phyloP scores from a whole-genome alignment of 2,329 filamentous ascomycete genomes.

The Neurospora sp. region DNA sequence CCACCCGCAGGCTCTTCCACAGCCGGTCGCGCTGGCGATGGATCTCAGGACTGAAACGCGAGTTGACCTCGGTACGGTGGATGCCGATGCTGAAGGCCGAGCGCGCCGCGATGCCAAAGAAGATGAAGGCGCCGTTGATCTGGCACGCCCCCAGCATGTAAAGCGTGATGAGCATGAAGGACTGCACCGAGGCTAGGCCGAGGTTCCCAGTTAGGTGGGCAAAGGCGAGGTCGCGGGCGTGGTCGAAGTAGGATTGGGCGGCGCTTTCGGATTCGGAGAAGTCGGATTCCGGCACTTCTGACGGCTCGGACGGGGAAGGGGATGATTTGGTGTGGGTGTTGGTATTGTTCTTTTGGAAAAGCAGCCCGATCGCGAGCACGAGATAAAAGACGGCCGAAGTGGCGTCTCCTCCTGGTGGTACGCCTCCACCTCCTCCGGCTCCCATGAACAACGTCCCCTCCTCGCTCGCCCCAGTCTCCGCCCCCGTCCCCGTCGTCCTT shows the following conservation, averaged over 20 bases:
- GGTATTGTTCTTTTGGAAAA: conserved; percentile 21
- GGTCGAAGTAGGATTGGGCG: conserved; percentile 38
- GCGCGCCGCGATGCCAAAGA: conserved; percentile 42
- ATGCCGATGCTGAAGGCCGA: conserved; percentile 43
- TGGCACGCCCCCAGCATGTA: conserved; percentile 46
- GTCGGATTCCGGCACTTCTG: neutral
- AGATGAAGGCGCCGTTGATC: conserved; percentile 44
- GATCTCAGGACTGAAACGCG: conserved; percentile 34
- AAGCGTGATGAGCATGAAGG: conserved; percentile 39
- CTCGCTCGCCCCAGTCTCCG: neutral
- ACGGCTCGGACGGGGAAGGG: neutral
- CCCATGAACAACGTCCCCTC: neutral
- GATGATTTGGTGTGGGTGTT: neutral
- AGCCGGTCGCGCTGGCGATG: conserved; percentile 37
- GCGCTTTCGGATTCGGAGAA: conserved; percentile 25
- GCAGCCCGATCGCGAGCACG: conserved; percentile 37
- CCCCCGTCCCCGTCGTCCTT: neutral
- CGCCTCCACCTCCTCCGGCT: neutral
- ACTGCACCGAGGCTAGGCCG: conserved; percentile 39
- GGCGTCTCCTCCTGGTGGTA: conserved; percentile 16
- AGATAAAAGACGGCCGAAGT: conserved; percentile 36
- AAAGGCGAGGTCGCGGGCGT: conserved; percentile 36
- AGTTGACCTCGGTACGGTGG: conserved; percentile 44
- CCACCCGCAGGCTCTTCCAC: conserved; percentile 43
- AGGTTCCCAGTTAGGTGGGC: conserved; percentile 35